Conservation (phyloP, 2,329 filamentous ascomycete genomes). For the Thelonectria blattea region DNA sequence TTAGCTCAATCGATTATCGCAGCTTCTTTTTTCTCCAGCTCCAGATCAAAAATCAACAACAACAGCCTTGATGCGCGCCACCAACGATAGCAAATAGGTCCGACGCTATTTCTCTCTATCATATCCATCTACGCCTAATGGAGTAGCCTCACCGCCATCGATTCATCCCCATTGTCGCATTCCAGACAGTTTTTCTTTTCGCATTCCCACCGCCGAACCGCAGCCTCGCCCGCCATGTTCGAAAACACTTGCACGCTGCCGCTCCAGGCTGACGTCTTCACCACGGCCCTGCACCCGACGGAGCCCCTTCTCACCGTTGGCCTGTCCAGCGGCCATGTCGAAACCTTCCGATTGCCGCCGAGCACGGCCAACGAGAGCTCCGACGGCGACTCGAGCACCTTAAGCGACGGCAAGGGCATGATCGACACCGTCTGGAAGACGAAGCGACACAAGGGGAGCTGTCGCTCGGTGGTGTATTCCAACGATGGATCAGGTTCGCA, state of each 20-base stretch:
- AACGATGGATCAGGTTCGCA: slow-evolving; percentile 73
- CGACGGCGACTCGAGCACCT: slow-evolving; percentile 55
- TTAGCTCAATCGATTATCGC: too few relatives aligned
- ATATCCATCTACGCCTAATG: too few relatives aligned
- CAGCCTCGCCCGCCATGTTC: slow-evolving; percentile 64
- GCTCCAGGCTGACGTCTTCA: slow-evolving; percentile 84
- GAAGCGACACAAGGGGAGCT: slow-evolving; percentile 91
- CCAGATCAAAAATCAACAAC: too few relatives aligned
- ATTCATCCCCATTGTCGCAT: background rate
- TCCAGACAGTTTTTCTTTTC: background rate
- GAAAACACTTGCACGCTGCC: slow-evolving; percentile 92
- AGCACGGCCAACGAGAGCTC: slow-evolving; percentile 58
- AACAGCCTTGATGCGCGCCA: too few relatives aligned
- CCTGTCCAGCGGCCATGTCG: slow-evolving; percentile 82
- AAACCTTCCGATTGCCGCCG: slow-evolving; percentile 76
- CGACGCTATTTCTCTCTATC: too few relatives aligned
- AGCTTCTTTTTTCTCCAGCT: too few relatives aligned
- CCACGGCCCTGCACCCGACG: slow-evolving; percentile 83
- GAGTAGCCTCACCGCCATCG: background rate
- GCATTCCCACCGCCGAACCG: background rate
- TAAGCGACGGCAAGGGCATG: slow-evolving; percentile 70
- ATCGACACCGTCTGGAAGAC: slow-evolving; percentile 89
- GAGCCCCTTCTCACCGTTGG: slow-evolving; percentile 88
- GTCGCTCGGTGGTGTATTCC: slow-evolving; percentile 79
- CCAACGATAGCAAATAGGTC: too few relatives aligned